Percentiles rank a stretch among this genome's conserved stretches.
These are phyloP conservation scores for Excoecaria cochinchinensis DNA, from an alignment of 345 rosid genomes.

Conservation along the genomic window DNA sequence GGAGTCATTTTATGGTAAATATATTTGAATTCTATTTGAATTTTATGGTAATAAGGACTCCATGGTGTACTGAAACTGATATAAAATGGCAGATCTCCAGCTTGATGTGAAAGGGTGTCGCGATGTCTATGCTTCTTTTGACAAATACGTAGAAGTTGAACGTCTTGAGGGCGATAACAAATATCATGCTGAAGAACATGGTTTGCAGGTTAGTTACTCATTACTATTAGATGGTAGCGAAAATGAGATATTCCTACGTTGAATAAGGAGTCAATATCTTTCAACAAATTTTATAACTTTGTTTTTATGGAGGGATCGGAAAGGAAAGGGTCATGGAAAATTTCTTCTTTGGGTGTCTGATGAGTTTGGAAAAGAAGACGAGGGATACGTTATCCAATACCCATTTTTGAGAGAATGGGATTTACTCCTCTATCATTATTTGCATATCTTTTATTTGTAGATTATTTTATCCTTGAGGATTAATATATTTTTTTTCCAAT, in stretches of 20 bases:
- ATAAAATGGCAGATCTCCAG: slow-evolving; percentile 70
- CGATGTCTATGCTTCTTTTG: slow-evolving; percentile 97
- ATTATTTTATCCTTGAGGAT: too few species aligned
- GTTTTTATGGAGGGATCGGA: background rate
- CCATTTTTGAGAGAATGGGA: background rate
- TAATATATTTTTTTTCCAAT: background rate
- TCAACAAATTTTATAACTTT: background rate
- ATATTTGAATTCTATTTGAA: slow-evolving; percentile 9
- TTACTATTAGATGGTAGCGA: background rate
- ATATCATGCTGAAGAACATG: slow-evolving; percentile 86
- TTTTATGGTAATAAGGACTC: background rate
- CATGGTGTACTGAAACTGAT: background rate
- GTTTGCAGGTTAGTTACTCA: slow-evolving; percentile 70
- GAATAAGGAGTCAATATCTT: background rate
- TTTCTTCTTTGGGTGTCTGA: background rate
- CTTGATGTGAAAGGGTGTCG: slow-evolving; percentile 98
- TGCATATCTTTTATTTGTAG: too few species aligned
- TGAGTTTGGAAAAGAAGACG: background rate
- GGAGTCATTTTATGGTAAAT: slow-evolving; percentile 94
- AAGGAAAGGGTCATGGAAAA: background rate
- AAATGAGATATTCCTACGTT: background rate
- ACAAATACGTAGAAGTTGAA: slow-evolving; percentile 96
- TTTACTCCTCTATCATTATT: background rate
- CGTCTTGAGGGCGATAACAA: slow-evolving; percentile 97
- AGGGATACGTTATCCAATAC: background rate